phyloP scores from a whole-genome alignment of 2,329 filamentous ascomycete genomes.

The Cytospora chrysosperma region DNA sequence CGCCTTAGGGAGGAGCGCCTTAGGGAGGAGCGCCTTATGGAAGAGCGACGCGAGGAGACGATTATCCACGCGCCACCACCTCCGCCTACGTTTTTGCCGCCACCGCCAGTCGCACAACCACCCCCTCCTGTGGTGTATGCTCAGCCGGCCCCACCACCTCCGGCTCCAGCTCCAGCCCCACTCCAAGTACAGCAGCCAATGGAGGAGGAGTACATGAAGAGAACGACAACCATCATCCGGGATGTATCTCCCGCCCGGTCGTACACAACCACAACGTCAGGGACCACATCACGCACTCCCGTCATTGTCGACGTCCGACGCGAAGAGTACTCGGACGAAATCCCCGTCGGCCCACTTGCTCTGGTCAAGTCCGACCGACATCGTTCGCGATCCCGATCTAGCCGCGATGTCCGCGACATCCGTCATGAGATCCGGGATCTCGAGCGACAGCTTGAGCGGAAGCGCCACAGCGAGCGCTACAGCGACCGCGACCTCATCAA shows the following conservation, averaged over 20 bases:
- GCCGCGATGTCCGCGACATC: constrained; percentile 63
- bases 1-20: too few relatives aligned
- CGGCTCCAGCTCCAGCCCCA: constrained; percentile 30
- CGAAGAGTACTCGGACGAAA: constrained; percentile 37
- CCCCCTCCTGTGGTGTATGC: constrained; percentile 18
- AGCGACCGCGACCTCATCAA: constrained; percentile 54
- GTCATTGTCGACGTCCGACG: constrained; percentile 41
- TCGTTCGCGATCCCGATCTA: constrained; percentile 43
- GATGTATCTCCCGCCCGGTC: constrained; percentile 49
- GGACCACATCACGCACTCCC: constrained; percentile 34
- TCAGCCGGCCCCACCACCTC: constrained; percentile 33
- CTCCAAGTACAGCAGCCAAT: background rate
- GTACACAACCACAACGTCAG: constrained; percentile 38
- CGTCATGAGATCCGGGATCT: constrained; percentile 69
- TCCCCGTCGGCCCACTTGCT: constrained; percentile 42
- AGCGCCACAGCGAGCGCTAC: constrained; percentile 36
- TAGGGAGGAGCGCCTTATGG: constrained; percentile 33
- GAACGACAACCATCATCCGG: constrained; percentile 48
- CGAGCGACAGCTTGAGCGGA: constrained; percentile 58
- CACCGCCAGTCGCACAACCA: constrained; percentile 30
- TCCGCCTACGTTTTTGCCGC: constrained; percentile 25
- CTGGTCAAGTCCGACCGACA: constrained; percentile 34
- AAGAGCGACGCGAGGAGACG: constrained; percentile 46
- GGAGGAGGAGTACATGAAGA: constrained; percentile 41
- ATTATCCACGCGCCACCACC: constrained; percentile 36